Evolutionary conservation across 768 basidiomycete genomes (phyloP), one percentile per base, ranked within the genome.

Genomic region (Collybia nuda): DNA sequence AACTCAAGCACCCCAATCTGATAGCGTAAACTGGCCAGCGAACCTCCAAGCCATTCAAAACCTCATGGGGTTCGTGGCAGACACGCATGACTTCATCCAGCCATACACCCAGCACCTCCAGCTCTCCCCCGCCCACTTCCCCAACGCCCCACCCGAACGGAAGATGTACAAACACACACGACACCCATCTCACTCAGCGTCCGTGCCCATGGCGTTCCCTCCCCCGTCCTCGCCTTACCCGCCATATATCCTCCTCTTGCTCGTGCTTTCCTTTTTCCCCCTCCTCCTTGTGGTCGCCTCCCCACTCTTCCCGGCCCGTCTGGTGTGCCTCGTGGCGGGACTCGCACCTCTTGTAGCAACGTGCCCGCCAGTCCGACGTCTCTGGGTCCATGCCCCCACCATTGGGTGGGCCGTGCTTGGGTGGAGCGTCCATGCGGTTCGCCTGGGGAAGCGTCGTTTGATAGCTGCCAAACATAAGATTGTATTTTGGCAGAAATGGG

Each of bases 1-100:
- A 1, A 63, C 66, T 0, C 69, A 68, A 7, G 62, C 70, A 14
- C 67, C 71, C 17, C 60, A 74, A 1, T 60, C 77, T 58, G 86
- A 84, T 3, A 80, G 82, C 9, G 77, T 84, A 0, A 87, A 90
- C 51, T 94, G 90, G 85, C 86, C 88, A 53, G 86, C 88, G 14
- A 96, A 94, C 55, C 70, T 95, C 2, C 92, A 94, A 67, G 92
- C 78, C 1, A 88, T 95, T 23, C 93, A 95, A 63, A 95, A 95
- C 56, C 78, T 95, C 24, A 94, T 95, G 92, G 92, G 91, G 5
- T 69, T 79, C 6, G 70, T 85, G 89, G 78, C 87, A 6, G 90
- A 92, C 56, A 58, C 67, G 0, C 72, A 87, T 44, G 83, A 86
- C 48, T 53, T 75, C 1, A 55, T 79, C 12, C 67, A 80, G 19